Evolutionary conservation across 106 monocot genomes (phyloP).

Genomic region (Xerophyta viscosa): DNA sequence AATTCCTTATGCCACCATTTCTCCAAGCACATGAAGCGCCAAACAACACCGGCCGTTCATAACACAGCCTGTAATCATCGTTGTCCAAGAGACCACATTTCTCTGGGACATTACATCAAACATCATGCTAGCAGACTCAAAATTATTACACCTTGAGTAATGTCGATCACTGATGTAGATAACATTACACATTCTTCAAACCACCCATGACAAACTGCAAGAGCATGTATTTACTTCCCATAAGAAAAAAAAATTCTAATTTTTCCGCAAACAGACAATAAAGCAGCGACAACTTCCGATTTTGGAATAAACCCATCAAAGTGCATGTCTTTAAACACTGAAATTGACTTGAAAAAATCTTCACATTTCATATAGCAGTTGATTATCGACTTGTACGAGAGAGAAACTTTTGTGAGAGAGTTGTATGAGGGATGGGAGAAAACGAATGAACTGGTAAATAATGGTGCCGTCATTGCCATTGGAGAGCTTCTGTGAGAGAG

Average conservation of each 20-base stretch:
- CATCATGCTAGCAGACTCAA: constrained; percentile 1
- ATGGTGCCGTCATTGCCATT: no score
- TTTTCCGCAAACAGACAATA: constrained; percentile 16
- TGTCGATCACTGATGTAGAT: background rate
- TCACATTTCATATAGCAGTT: constrained; percentile 3
- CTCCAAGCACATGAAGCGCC: background rate
- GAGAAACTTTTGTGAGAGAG: constrained; percentile 3
- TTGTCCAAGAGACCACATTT: constrained; percentile 7
- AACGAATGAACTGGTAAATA: no score
- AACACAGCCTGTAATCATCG: background rate
- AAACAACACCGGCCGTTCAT: background rate
- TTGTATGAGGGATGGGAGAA: no score
- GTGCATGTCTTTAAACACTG: constrained; percentile 9
- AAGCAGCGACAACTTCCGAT: constrained; percentile 22
- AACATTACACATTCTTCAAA: background rate
- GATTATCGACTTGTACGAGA: constrained; percentile 18
- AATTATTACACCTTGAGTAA: constrained; percentile 1
- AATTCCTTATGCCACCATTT: background rate
- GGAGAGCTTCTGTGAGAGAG: no score
- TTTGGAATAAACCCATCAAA: background rate
- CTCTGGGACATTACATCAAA: constrained; percentile 24
- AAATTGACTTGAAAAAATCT: constrained; percentile 1
- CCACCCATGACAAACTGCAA: background rate
- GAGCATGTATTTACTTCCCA: background rate
- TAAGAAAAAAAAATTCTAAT: background rate